Evolutionary conservation across 2,329 filamentous ascomycete species (phyloP), one percentile per base, ranked within the genome.

Genomic region (Sporothrix protearum): DNA sequence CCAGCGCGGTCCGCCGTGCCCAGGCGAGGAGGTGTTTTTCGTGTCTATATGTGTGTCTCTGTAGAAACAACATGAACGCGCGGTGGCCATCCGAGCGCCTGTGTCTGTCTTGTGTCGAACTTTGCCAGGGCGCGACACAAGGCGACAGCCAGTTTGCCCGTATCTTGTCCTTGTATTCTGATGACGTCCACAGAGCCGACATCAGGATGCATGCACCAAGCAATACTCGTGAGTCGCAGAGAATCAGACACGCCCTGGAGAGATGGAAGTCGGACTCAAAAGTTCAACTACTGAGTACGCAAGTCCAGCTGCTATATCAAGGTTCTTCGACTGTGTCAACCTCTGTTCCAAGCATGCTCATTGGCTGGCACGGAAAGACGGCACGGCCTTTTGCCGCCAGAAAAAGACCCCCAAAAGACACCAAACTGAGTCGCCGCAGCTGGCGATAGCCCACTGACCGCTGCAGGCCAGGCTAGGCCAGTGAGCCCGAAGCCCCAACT

Each of bases 351-450:
- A 12, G 55, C 42, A 53, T 14, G 5, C 42, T 28, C 10, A 70
- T 70, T 70, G 68, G 68, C 68, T 28, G 30, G 42, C 55, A 42
- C 68, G 68, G 68, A 30, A 70, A 64, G 57, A 63, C 69, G 69
- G 69, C 69, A 70, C 57, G 30, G 39, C 45, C 45, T 57, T n/a
- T 45, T 68, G n/a, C 49, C 49, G 49, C 49, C 49, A 53, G 22
- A 53, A 53, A 47, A 47, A 47, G 42, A 47, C 42, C 42, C 39
- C 42, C 42, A 47, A 47, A 47, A 47, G 33, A 36, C 8, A 36
- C 33, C 33, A 36, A 36, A n/a, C n/a, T 12, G 42, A 47, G 14
- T 47, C 47, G 47, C 47, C 51, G 30, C 25, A 30, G 51, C 53
- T 57, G 28, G 22, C 4, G n/a, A 25, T 22, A 53, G 14, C 12